Conservation (phyloP, 2,329 filamentous ascomycete genomes). For the Botryotinia calthae region DNA sequence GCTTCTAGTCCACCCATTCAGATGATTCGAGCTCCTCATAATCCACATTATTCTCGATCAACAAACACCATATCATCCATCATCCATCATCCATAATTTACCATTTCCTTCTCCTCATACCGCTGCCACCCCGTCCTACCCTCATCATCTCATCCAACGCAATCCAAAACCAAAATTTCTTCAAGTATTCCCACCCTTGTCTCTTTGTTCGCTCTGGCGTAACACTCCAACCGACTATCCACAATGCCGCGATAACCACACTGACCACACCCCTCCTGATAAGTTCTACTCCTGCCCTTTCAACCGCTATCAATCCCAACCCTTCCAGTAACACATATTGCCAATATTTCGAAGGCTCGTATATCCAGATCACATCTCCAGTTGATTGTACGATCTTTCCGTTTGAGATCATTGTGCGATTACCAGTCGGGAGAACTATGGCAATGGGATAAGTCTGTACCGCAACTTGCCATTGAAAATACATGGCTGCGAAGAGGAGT, state of each 20-base stretch:
- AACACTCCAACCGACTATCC: conserved; percentile 27
- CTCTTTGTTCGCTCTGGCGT: conserved; percentile 24
- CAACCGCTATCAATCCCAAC: conserved; percentile 19
- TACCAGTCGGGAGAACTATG: conserved; percentile 3
- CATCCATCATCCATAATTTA: background rate
- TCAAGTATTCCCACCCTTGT: conserved; percentile 25
- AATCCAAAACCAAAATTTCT: conserved; percentile 31
- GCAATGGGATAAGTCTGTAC: conserved; percentile 23
- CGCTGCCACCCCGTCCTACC: conserved; percentile 1
- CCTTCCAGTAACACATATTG: conserved; percentile 22
- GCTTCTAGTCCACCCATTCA: background rate
- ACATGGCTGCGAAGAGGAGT: conserved; percentile 26
- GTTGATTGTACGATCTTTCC: conserved; percentile 1
- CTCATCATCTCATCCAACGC: conserved; percentile 27
- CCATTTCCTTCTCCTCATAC: conserved; percentile 3
- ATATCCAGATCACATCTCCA: conserved; percentile 23
- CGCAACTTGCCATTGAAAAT: conserved; percentile 30
- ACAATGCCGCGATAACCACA: conserved; percentile 23
- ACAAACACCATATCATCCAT: background rate
- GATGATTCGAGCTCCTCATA: background rate
- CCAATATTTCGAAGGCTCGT: conserved; percentile 28
- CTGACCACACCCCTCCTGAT: conserved; percentile 21
- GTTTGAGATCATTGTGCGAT: conserved; percentile 5
- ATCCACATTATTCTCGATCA: background rate
- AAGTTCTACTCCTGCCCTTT: conserved; percentile 24